Evolutionary conservation across 768 basidiomycete genomes (phyloP), one percentile per base, ranked within the genome.

Genomic region (Tubosaeta brunneosetosa): DNA sequence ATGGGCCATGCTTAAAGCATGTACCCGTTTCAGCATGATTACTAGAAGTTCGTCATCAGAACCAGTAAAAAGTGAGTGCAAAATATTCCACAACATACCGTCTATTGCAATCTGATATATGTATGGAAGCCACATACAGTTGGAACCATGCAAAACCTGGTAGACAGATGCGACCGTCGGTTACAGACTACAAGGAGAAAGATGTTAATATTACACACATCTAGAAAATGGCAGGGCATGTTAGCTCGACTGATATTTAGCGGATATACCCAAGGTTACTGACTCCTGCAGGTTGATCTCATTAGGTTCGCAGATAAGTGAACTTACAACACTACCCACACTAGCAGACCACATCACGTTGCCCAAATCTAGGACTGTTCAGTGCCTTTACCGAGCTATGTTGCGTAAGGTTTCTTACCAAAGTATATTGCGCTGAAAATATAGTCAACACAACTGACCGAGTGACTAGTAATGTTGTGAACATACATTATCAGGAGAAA

Each of bases 21-120:
- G 16, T 54, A 62, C 32, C 42, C 61, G 56, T 42, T 44, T 62
- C 40, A 62, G 62, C 61, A 62, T 51, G 44, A 62, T 57, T 10
- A 55, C 61, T 62, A 8, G 9, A 29, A 37, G 27, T 6, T 36
- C 4, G 12, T 6, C 10, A 7, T 62, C 10, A 55, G 43, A 32
- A 6, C 6, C 25, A 12, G 6, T 9, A 7, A 2, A n/a, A 27
- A 31, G 25, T 13, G 22, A 26, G 9, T 16, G 16, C 7, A n/a
- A 37, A 13, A 6, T 1, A 6, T 13, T 4, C 4, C 32, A 51
- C 12, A 31, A 54, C 59, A 7, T 44, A 62, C 61, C 50, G 42
- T 63, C 61, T 58, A 60, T 55, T 8, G 61, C 61, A 1, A 57
- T 3, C 26, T 55, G 47, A 44, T 59, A 62, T 11, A 56, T 31